These are phyloP conservation scores for Penicillium sp. DNA, from an alignment of 2,329 filamentous ascomycete species.

Conservation along the genomic window DNA sequence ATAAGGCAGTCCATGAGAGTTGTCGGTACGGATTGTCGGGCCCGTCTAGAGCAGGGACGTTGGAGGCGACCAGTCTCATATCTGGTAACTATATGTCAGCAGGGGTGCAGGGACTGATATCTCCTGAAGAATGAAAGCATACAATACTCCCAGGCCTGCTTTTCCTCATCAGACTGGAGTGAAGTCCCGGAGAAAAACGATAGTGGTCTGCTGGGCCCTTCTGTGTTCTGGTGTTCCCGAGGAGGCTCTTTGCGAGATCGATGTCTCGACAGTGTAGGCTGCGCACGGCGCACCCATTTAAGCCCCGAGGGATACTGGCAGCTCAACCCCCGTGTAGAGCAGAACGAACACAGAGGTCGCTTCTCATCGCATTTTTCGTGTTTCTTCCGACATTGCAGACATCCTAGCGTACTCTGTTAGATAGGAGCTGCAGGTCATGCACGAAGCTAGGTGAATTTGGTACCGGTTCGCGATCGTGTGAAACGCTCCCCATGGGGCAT, in stretches of 20 bases:
- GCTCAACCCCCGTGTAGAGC: constrained; percentile 9
- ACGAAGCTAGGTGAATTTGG: background rate
- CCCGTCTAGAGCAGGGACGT: constrained; percentile 27
- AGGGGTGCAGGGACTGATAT: too few relatives aligned
- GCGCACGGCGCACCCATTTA: constrained; percentile 23
- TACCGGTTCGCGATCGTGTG: constrained; percentile 28
- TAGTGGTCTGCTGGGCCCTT: constrained; percentile 1
- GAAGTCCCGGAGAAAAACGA: constrained; percentile 6
- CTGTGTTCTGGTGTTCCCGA: background rate
- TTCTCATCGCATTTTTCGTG: constrained; percentile 29
- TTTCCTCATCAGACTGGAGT: constrained; percentile 24
- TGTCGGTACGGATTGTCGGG: constrained; percentile 29
- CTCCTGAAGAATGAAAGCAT: too few relatives aligned
- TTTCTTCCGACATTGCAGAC: constrained; percentile 25
- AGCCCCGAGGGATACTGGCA: constrained; percentile 24
- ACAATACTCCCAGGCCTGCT: constrained; percentile 29
- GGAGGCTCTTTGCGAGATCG: constrained; percentile 13
- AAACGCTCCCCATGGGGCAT: constrained; percentile 22
- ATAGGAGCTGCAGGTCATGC: background rate
- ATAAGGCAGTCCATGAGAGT: constrained; percentile 25
- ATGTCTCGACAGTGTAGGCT: constrained; percentile 19
- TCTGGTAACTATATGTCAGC: constrained; percentile 15
- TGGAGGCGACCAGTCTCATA: constrained; percentile 28
- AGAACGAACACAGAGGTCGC: constrained; percentile 20
- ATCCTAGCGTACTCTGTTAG: constrained; percentile 15